Percentiles rank a stretch among this genome's conserved stretches.
phyloP scores from a whole-genome alignment of 257 asterid genomes.

The Marsdenia floribunda region DNA sequence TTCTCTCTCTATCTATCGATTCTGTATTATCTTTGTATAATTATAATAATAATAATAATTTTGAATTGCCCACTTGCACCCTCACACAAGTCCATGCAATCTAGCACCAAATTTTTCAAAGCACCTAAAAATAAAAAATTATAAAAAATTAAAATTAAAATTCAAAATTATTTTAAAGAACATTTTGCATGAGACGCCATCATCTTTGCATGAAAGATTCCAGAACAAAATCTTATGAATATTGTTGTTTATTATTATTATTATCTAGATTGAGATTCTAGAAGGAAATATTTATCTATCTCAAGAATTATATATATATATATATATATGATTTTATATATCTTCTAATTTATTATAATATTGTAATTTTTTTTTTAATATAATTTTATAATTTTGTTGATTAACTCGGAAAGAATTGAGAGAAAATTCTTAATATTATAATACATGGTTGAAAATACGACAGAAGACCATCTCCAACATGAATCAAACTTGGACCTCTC shows the following conservation, averaged over 20 bases:
- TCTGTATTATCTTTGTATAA: not conserved
- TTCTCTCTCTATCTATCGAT: not conserved
- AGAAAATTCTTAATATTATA: too few species aligned
- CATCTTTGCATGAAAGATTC: slow-evolving; percentile 15
- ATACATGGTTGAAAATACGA: too few species aligned
- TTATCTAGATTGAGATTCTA: not conserved
- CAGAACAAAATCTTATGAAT: not conserved
- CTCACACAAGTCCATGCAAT: not conserved
- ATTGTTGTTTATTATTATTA: not conserved
- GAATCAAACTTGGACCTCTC: too few species aligned
- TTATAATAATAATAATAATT: not conserved
- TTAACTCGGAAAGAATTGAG: too few species aligned
- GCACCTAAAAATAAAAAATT: not conserved
- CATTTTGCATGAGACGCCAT: not conserved
- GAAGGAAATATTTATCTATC: not conserved
- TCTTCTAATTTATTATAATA: too few species aligned
- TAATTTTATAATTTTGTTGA: too few species aligned
- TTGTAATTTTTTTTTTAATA: too few species aligned
- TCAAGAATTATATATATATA: not conserved
- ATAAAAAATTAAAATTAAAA: not conserved
- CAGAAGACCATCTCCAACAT: too few species aligned
- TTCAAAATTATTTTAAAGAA: not conserved
- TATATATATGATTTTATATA: too few species aligned
- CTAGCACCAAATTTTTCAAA: not conserved
- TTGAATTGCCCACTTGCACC: slow-evolving; percentile 2